Conservation (phyloP, 176 grass and related monocot genomes). For the Poa annua region DNA sequence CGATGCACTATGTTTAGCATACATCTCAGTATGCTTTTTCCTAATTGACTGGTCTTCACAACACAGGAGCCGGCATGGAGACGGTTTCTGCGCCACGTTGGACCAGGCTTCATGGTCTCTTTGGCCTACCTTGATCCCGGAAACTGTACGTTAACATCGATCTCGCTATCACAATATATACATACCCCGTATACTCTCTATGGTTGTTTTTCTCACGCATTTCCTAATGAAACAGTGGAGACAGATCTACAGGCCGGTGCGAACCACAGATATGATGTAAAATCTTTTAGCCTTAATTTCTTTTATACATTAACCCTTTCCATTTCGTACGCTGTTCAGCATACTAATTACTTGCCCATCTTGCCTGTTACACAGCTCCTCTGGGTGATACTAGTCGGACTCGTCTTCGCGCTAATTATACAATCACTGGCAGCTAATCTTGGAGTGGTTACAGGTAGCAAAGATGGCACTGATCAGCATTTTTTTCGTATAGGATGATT, state of each 20-base stretch:
- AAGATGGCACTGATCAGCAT: neutral
- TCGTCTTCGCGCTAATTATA: slow-evolving; percentile 79
- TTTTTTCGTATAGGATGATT: neutral
- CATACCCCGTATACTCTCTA: too few species aligned
- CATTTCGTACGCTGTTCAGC: neutral
- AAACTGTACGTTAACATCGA: slow-evolving; percentile 51
- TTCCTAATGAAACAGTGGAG: slow-evolving; percentile 58
- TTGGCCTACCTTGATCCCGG: slow-evolving; percentile 88
- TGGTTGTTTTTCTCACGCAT: neutral
- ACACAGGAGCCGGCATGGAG: slow-evolving; percentile 66
- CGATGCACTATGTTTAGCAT: neutral
- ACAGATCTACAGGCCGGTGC: slow-evolving; percentile 88
- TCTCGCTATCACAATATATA: too few species aligned
- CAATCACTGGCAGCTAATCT: slow-evolving; percentile 87
- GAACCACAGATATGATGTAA: slow-evolving; percentile 82
- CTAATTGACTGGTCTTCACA: neutral
- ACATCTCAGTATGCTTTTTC: neutral
- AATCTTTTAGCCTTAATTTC: neutral
- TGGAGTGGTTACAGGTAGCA: slow-evolving; percentile 78
- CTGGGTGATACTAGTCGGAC: slow-evolving; percentile 82
- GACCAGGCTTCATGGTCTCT: slow-evolving; percentile 83
- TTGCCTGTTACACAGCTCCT: slow-evolving; percentile 53
- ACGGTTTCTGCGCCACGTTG: slow-evolving; percentile 69
- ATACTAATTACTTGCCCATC: neutral
- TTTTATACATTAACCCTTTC: neutral